These are phyloP conservation scores for Nannochloropsis salina DNA, from an alignment of 108 stramenopile genomes.

Conservation along the genomic window DNA sequence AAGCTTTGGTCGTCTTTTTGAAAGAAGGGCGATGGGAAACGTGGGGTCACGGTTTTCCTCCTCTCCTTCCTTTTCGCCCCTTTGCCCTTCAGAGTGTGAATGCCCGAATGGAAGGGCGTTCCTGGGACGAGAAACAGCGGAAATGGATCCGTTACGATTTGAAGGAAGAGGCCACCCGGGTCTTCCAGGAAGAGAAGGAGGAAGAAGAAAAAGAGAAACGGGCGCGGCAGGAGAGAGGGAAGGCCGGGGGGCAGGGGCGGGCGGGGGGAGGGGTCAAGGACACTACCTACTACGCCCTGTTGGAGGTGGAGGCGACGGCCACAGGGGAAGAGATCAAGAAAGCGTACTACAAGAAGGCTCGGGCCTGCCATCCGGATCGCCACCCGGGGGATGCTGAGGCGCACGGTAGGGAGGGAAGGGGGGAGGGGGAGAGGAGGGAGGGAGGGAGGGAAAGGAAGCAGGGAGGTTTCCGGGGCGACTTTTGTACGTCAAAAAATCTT, in stretches of 20 bases:
- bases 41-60: neutral
- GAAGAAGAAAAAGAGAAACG: conserved; percentile 26
- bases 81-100: neutral
- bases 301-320: conserved; percentile 72
- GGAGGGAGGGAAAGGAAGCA: neutral
- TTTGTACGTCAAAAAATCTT: no score
- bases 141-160: conserved; percentile 38
- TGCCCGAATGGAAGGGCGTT: neutral
- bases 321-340: conserved; percentile 74
- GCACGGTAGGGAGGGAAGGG: neutral
- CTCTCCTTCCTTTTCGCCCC: neutral
- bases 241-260: conserved; percentile 22
- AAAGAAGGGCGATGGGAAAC: neutral
- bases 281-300: conserved; percentile 70
- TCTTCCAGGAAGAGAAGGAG: conserved; percentile 26
- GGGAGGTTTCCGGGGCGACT: no score
- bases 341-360: conserved; percentile 76
- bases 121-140: conserved; percentile 33
- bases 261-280: conserved; percentile 60
- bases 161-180: conserved; percentile 25
- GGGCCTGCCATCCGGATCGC: conserved; percentile 78
- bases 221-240: conserved; percentile 31
- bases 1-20: neutral
- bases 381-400: conserved; percentile 46
- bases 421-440: neutral